phyloP scores from a whole-genome alignment of 495 filamentous ascomycete species.

The Penicillium macrosclerotiorum region DNA sequence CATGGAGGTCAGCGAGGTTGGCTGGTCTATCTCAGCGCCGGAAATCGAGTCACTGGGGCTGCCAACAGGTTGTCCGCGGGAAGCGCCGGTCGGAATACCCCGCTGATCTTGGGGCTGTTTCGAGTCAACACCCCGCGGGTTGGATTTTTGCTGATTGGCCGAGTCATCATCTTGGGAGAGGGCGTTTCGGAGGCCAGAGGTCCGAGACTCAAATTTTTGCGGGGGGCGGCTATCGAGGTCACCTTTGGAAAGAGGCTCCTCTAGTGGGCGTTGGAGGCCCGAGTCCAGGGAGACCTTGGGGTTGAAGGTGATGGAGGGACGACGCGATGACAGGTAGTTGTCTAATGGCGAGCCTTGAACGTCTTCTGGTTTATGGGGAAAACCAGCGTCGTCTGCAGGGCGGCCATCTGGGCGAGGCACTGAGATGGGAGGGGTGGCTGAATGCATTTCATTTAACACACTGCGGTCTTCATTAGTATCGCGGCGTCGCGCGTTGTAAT shows the following conservation, averaged over 20 bases:
- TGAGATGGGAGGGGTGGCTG: slow-evolving; percentile 45
- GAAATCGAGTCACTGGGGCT: slow-evolving; percentile 21
- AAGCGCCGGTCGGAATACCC: slow-evolving; percentile 27
- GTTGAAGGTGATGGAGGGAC: slow-evolving; percentile 45
- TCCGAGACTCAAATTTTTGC: slow-evolving; percentile 36
- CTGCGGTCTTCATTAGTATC: slow-evolving; percentile 49
- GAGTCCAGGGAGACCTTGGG: slow-evolving; percentile 39
- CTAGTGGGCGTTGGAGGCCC: slow-evolving; percentile 33
- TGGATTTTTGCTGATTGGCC: slow-evolving; percentile 9
- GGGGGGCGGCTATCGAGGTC: slow-evolving; percentile 23
- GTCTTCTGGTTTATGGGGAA: slow-evolving; percentile 45
- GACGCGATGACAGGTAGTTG: slow-evolving; percentile 39
- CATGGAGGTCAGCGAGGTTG: slow-evolving; percentile 60
- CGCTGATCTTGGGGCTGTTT: slow-evolving; percentile 23
- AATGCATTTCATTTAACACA: slow-evolving; percentile 45
- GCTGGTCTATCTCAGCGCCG: slow-evolving; percentile 35
- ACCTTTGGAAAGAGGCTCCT: slow-evolving; percentile 40
- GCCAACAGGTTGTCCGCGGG: slow-evolving; percentile 21
- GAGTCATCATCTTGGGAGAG: slow-evolving; percentile 34
- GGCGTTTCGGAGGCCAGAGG: slow-evolving; percentile 40
- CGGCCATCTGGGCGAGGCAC: slow-evolving; percentile 42
- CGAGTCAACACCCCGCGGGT: slow-evolving; percentile 22
- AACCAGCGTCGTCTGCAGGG: slow-evolving; percentile 21
- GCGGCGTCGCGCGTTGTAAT: slow-evolving; percentile 39
- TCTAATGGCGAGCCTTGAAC: slow-evolving; percentile 41